Percentiles rank a stretch among this genome's conserved stretches.
Evolutionary conservation across 257 asterid genomes (phyloP).

Genomic region (Primulina eburnea): DNA sequence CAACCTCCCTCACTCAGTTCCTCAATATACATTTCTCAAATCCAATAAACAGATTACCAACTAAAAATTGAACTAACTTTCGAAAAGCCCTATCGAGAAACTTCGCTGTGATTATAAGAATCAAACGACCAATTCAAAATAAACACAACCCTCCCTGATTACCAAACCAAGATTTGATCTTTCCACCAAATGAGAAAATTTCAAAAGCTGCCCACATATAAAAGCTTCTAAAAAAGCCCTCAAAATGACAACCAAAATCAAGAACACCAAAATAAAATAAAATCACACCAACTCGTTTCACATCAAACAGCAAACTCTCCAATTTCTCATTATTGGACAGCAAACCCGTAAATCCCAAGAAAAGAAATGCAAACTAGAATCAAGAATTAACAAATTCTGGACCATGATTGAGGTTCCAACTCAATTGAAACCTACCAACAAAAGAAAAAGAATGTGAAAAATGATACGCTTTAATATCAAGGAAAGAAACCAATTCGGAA

Average conservation of each 20-base stretch:
- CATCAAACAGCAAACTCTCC: constrained; percentile 29
- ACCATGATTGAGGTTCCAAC: constrained; percentile 23
- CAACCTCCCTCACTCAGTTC: constrained; percentile 59
- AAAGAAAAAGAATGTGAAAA: constrained; percentile 6
- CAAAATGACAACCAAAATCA: constrained; percentile 30
- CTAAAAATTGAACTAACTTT: constrained; percentile 17
- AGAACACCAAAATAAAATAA: constrained; percentile 9
- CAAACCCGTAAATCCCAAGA: constrained; percentile 34
- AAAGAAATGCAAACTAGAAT: constrained; percentile 24
- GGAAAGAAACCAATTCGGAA: constrained; percentile 30
- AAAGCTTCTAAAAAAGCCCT: constrained; percentile 16
- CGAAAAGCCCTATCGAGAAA: neutral
- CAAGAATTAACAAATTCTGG: constrained; percentile 36
- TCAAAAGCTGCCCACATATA: constrained; percentile 17
- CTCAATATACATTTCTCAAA: constrained; percentile 63
- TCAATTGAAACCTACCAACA: constrained; percentile 7
- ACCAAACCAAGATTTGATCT: constrained; percentile 19
- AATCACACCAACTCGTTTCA: constrained; percentile 22
- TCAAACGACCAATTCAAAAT: constrained; percentile 16
- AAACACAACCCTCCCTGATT: constrained; percentile 11
- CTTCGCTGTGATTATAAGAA: neutral
- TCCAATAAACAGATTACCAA: constrained; percentile 14
- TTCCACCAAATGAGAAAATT: neutral
- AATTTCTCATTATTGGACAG: constrained; percentile 19
- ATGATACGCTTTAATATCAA: constrained; percentile 28